Percentiles rank a stretch among this genome's conserved stretches.
Evolutionary conservation across 257 asterid genomes (phyloP).

Genomic region (Mentha longifolia): DNA sequence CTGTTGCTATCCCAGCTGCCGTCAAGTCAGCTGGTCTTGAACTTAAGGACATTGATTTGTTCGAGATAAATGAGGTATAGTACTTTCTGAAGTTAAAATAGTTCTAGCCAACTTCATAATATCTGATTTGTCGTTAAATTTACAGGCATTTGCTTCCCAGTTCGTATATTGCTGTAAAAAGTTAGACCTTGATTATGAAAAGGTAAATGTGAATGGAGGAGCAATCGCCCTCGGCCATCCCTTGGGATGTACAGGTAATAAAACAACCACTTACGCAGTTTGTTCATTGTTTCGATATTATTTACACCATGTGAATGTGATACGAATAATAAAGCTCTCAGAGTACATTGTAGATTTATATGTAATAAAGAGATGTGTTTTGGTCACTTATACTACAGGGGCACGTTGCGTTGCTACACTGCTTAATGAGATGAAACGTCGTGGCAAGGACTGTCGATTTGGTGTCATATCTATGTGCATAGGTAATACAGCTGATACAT

Average conservation of each 20-base stretch:
- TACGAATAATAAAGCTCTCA: too few species aligned
- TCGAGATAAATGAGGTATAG: slow-evolving; percentile 88
- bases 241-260: slow-evolving; percentile 84
- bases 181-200: slow-evolving; percentile 72
- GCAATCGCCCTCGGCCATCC: slow-evolving; percentile 98
- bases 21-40: slow-evolving; percentile 86
- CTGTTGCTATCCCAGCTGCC: slow-evolving; percentile 93
- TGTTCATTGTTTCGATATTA: background rate
- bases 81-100: slow-evolving; percentile 4
- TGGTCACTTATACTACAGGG: slow-evolving; percentile 46
- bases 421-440: slow-evolving; percentile 89
- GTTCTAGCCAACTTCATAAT: background rate
- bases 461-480: slow-evolving; percentile 98
- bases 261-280: background rate
- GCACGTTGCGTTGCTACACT: slow-evolving; percentile 90
- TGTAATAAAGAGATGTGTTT: too few species aligned
- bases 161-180: slow-evolving; percentile 81
- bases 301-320: background rate
- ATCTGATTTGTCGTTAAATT: background rate
- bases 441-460: slow-evolving; percentile 83
- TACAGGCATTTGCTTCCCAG: slow-evolving; percentile 96
- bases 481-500: slow-evolving; percentile 43
- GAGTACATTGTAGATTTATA: too few species aligned
- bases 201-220: slow-evolving; percentile 92
- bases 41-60: slow-evolving; percentile 64